These are phyloP conservation scores for Penicillium parvum DNA, from an alignment of 495 filamentous ascomycete genomes.

Conservation along the genomic window DNA sequence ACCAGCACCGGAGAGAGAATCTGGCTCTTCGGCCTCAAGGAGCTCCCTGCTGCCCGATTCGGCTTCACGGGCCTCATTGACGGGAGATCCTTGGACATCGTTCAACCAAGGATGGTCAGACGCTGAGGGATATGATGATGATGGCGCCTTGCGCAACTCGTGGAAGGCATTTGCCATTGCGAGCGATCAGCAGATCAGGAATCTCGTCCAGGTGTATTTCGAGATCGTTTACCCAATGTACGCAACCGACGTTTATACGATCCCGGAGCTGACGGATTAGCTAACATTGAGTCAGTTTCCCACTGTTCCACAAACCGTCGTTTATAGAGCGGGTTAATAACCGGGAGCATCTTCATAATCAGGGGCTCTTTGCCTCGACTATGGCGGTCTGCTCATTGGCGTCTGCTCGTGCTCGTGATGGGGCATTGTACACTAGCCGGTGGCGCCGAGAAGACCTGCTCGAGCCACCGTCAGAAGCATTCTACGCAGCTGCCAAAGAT, in stretches of 20 bases:
- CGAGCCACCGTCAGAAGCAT: conserved; percentile 37
- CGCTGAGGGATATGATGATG: conserved; percentile 23
- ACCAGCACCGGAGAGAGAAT: conserved; percentile 8
- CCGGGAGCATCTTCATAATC: conserved; percentile 37
- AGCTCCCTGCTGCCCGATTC: conserved; percentile 18
- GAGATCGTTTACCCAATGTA: conserved; percentile 40
- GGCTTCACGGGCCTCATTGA: conserved; percentile 10
- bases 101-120: conserved; percentile 19
- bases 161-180: conserved; percentile 32
- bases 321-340: conserved; percentile 32
- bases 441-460: conserved; percentile 27
- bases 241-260: conserved; percentile 1
- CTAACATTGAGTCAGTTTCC: conserved; percentile 35
- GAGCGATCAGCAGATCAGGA: conserved; percentile 24
- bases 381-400: conserved; percentile 49
- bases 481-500: conserved; percentile 43
- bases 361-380: conserved; percentile 41
- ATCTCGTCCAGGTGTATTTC: conserved; percentile 41
- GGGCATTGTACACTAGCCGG: conserved; percentile 31
- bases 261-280: no score
- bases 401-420: conserved; percentile 43
- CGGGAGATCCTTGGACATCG: conserved; percentile 23
- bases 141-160: conserved; percentile 23
- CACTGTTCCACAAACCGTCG: conserved; percentile 44
- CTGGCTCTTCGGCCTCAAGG: conserved; percentile 18